phyloP scores from a whole-genome alignment of 1,139 yeast genomes.

The Hanseniaspora gamundiae region DNA sequence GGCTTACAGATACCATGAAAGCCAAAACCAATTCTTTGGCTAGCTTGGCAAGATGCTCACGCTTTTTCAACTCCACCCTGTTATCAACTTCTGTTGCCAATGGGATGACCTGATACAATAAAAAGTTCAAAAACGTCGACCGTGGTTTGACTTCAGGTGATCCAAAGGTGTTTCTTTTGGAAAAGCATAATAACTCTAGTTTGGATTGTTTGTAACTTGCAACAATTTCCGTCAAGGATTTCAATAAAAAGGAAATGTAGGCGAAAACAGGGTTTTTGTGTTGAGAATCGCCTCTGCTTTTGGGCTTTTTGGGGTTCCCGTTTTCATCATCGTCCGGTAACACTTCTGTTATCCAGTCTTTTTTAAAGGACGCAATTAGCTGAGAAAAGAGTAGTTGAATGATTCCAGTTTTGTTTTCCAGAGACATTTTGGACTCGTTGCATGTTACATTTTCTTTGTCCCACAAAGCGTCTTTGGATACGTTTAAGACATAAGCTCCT shows the following conservation, averaged over 20 bases:
- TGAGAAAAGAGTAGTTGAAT: conserved; percentile 52
- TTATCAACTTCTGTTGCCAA: conserved; percentile 28
- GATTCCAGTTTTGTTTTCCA: conserved; percentile 40
- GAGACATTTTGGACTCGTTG: conserved; percentile 9
- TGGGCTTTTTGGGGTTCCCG: conserved; percentile 15
- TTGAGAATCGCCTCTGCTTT: conserved; percentile 24
- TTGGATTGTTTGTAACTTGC: conserved; percentile 74
- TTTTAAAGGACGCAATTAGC: conserved; percentile 43
- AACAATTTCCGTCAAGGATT: conserved; percentile 55
- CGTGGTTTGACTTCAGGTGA: conserved; percentile 39
- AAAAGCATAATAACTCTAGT: conserved; percentile 67
- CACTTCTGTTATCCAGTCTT: conserved; percentile 38
- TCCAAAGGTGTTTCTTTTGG: conserved; percentile 35
- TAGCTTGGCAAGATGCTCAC: conserved; percentile 25
- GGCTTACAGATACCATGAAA: conserved; percentile 44
- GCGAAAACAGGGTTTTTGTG: conserved; percentile 39
- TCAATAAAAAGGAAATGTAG: conserved; percentile 57
- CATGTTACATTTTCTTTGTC: conserved; percentile 17
- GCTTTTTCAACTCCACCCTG: conserved; percentile 25
- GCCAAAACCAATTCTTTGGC: conserved; percentile 26
- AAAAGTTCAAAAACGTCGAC: conserved; percentile 63
- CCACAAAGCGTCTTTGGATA: conserved; percentile 30
- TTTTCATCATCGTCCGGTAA: conserved; percentile 16
- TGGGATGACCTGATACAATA: conserved; percentile 59
- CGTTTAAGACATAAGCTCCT: conserved; percentile 13